Evolutionary conservation across 805 yeast species (phyloP), one percentile per base, ranked within the genome.

Genomic region (Hanseniaspora singularis): DNA sequence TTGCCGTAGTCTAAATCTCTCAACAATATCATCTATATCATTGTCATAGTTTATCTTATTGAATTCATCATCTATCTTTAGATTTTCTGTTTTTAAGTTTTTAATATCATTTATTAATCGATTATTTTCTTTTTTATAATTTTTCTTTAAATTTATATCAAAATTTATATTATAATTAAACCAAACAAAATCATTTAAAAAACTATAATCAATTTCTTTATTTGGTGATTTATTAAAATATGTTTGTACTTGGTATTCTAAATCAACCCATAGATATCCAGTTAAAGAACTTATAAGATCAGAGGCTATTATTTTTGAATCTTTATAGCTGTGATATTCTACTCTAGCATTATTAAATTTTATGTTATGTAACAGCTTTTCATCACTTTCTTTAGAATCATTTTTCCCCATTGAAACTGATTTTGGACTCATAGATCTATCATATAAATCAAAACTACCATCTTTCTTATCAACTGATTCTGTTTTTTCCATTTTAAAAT

Each of bases 191-290:
- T 33, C 38, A 24, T 48, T 40, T 30, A 41, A 48, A 33, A 41
- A 48, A 8, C 36, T 41, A 23, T 43, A 43, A 24, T 37, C 41
- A 37, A 33, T 36, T 18, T 43, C 47, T 24, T 37, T 43, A 15
- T 43, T 36, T 22, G 19, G 36, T 3, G 41, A 36, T 37, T 31
- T 43, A 28, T 15, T 24, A 41, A 48, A 41, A 19, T 32, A 40
- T n/a, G 14, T 10, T 16, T 40, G 28, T 19, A 32, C 22, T 5
- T 42, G 24, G 26, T 31, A 40, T 7, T 33, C 26, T 2, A 40
- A 10, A 28, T 48, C 50, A n/a, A 40, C 18, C 50, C 50, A 48
- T 24, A 48, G 11, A 33, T 42, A 48, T 8, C 50, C 50, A 18
- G 41, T 23, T 3, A 48, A 26, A 8, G 47, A 48, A 12, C 38